Evolutionary conservation across 2,329 filamentous ascomycete genomes (phyloP), one percentile per base, ranked within the genome.

Genomic region (Blastomyces parvus): DNA sequence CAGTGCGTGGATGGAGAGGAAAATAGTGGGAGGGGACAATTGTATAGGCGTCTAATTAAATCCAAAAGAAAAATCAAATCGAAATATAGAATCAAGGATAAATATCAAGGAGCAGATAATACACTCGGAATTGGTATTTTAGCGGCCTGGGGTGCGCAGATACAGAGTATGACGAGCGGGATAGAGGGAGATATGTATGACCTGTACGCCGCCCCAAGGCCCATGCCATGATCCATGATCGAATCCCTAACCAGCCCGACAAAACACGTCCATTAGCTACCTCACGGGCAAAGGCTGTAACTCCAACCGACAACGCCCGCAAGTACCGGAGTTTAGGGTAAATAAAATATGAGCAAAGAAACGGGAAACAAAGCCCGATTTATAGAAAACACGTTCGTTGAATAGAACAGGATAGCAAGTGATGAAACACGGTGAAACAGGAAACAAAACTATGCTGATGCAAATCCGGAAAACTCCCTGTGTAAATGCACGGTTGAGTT

Each of bases 61-160:
- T 36, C 33, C 33, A 36, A 36, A 9, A 8, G 33, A 36, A 36
- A 36, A 36, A 8, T 14, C 1, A 17, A 50, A 50, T 1, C 6
- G 40, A 70, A 74, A 61, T 63, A 7, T 44, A 19, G 17, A 19
- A 44, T 44, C 17, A 19, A 44, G 19, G 42, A 46, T n/a, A 46
- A 46, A 46, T 36, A 36, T 36, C 33, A 36, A 36, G 33, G 4
- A 44, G 17, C 14, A 44, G 7, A 46, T 46, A 46, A n/a, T n/a
- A n/a, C 44, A 22, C 44, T 46, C 6, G 22, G 19, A 7, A 46
- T 46, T n/a, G 8, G 19, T 46, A 46, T 46, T n/a, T 42, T 6
- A 44, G 13, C n/a, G n/a, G 44, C 44, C 44, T 11, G 8, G 6
- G 44, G 9, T 22, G n/a, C 9, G n/a, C 19, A 48, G 0, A 50